These are phyloP conservation scores for Platanthera guangdongensis DNA, from an alignment of 106 monocot species.

Conservation along the genomic window DNA sequence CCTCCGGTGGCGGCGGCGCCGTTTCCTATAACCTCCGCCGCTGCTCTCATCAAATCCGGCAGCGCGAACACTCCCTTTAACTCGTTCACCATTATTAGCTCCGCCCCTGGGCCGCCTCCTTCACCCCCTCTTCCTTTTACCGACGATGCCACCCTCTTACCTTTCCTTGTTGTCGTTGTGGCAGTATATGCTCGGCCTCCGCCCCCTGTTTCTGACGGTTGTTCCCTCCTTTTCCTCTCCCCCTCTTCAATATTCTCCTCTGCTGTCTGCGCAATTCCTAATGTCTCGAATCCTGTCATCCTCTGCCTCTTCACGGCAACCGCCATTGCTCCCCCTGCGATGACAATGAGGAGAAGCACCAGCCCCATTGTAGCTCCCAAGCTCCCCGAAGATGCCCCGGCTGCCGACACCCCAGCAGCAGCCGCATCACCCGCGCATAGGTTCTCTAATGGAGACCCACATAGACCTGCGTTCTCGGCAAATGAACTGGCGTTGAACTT, in stretches of 20 bases:
- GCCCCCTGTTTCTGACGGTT: background rate
- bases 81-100: constrained; percentile 56
- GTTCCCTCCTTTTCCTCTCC: background rate
- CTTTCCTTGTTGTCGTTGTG: background rate
- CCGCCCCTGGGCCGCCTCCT: constrained; percentile 6
- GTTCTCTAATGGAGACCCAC: constrained; percentile 15
- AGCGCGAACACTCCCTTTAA: constrained; percentile 45
- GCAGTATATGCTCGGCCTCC: too few species aligned
- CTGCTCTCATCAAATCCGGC: constrained; percentile 78
- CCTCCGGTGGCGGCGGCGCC: constrained; percentile 14
- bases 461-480: constrained; percentile 37
- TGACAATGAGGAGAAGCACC: background rate
- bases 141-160: background rate
- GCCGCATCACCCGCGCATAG: constrained; percentile 1
- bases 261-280: constrained; percentile 11
- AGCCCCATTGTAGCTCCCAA: constrained; percentile 2
- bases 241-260: constrained; percentile 4
- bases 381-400: background rate
- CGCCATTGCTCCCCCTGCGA: constrained; percentile 7
- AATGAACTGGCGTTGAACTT: constrained; percentile 49
- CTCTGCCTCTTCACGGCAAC: constrained; percentile 4
- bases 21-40: constrained; percentile 78
- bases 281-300: constrained; percentile 2
- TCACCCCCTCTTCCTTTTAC: background rate
- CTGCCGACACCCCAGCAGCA: background rate